Evolutionary conservation across 75 land plant species (phyloP).

Genomic region (Chamaecyparis obtusa): DNA sequence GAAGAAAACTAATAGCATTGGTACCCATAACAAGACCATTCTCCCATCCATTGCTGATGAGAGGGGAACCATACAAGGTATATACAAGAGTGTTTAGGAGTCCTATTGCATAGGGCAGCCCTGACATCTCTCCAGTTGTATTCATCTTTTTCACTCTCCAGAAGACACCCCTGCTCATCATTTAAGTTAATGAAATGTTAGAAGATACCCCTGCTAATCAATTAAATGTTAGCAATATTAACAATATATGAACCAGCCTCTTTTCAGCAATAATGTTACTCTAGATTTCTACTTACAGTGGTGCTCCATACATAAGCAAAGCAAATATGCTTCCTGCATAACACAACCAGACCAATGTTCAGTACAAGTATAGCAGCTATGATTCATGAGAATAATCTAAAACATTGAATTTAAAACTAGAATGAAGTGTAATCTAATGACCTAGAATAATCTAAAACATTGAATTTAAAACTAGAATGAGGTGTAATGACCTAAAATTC

Average conservation of each 20-base stretch:
- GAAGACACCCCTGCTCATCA: neutral
- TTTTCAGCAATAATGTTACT: too few relatives aligned
- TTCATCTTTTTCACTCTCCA: neutral
- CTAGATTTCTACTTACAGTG: too few relatives aligned
- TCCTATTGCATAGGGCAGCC: too few relatives aligned
- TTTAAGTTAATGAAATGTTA: neutral
- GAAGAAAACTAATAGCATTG: neutral
- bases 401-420: neutral
- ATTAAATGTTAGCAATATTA: neutral
- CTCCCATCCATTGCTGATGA: slow-evolving; percentile 1
- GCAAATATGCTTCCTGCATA: too few relatives aligned
- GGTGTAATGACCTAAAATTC: neutral
- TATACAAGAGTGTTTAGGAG: too few relatives aligned
- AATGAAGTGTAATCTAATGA: neutral
- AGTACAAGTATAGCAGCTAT: too few relatives aligned
- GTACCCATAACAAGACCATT: neutral
- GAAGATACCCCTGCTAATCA: neutral
- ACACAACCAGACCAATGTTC: too few relatives aligned
- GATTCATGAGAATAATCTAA: too few relatives aligned
- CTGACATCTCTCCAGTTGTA: too few relatives aligned
- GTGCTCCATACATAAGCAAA: too few relatives aligned
- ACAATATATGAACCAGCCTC: too few relatives aligned
- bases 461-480: neutral
- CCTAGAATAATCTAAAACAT: neutral
- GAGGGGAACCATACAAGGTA: neutral